Evolutionary conservation across 768 basidiomycete species (phyloP).

Genomic region (Phaeotremella skinneri): DNA sequence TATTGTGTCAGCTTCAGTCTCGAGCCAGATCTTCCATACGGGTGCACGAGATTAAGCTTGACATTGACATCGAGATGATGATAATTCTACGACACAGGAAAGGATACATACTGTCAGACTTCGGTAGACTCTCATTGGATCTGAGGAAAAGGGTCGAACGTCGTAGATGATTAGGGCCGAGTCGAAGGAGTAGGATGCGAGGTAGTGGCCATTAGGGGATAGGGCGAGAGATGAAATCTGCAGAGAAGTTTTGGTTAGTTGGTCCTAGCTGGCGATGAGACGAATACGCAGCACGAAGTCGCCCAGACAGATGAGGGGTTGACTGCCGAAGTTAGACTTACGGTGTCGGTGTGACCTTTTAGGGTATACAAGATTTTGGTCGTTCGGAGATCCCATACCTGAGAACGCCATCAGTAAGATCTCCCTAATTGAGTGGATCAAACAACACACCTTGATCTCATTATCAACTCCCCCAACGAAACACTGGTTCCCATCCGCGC

Average conservation of each 20-base stretch:
- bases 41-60: no score
- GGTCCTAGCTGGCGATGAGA: neutral
- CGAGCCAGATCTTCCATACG: conserved; percentile 28
- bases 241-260: neutral
- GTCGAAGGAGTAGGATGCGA: conserved; percentile 87
- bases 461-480: conserved; percentile 95
- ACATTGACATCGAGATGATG: no score
- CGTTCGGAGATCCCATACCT: conserved; percentile 91
- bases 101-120: conserved; percentile 53
- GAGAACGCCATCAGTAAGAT: conserved; percentile 11
- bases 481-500: conserved; percentile 80
- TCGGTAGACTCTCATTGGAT: conserved; percentile 76
- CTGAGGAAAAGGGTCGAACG: conserved; percentile 87
- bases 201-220: conserved; percentile 80
- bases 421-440: neutral
- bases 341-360: conserved; percentile 80
- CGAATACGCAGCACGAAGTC: neutral
- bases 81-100: no score
- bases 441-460: conserved; percentile 76
- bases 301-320: neutral
- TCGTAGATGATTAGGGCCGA: conserved; percentile 87
- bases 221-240: conserved; percentile 81
- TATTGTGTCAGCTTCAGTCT: no score
- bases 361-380: conserved; percentile 74
- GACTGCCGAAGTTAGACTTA: conserved; percentile 30